Base-by-base conservation (phyloP, 495 filamentous ascomycete species). In the Daldinia caldariorum region DNA sequence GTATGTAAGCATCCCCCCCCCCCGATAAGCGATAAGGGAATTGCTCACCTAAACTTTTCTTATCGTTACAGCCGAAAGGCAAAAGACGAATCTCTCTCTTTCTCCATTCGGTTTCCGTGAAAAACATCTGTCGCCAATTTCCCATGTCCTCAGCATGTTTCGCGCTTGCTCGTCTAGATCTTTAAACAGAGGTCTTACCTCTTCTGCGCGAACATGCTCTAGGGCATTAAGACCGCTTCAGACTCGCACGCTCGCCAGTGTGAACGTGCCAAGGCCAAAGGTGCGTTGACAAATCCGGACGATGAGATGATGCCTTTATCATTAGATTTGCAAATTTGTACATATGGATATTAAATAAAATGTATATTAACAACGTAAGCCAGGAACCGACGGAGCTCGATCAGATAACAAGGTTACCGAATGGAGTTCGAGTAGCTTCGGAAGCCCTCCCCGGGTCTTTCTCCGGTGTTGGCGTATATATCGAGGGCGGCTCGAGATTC, bases 391-490 rank as follows among this genome's bases (percentile, higher is more conserved):
- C 88, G 32, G 92, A 96, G 66, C 86, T 96, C 71, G 94, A 97
- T 80, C 84, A 90, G 73, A 89, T 98, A 70, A 97, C 94, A 35
- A 93, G 89, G 7, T 88, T 99, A 29, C 84, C 94, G 56, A 99
- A 99, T 87, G 95, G 95, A 74, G 80, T 98, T 61, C 91, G 95
- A 41, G 93, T 99, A 55, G 95, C 95, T 16, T 97, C 94, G 49
- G 95, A 99, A 76, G 94, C 95, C 61, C 86, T 98, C 18, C 95
- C 96, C 3, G 95, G 97, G 38, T 92, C 93, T 75, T 99, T 99
- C 80, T 91, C 94, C 7, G 95, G 93, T 54, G 88, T 99, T 29
- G 95, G 95, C 57, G 94, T 99, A 32, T 99, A 97, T 80, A 89
- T 99, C 79, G 94, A 98, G 79, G 94, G 94, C 38, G 95, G 95